Percentiles rank a stretch among this genome's conserved stretches.
These are phyloP conservation scores for Aspergillus hancockii DNA, from an alignment of 495 filamentous ascomycete species.

Conservation along the genomic window DNA sequence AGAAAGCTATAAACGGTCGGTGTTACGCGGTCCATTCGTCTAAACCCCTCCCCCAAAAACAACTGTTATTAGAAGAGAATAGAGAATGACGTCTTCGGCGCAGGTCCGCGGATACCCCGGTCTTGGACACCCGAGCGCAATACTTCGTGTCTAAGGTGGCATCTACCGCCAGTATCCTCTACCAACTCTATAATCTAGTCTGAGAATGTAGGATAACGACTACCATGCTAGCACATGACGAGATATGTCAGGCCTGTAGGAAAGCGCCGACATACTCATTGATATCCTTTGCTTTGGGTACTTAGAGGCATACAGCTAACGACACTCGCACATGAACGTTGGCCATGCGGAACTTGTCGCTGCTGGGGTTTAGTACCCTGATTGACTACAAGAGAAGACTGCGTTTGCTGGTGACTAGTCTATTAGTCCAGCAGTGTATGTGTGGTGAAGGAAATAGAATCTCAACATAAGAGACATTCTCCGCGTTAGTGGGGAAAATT, in stretches of 20 bases:
- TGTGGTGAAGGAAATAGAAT: not conserved
- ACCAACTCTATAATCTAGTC: constrained; percentile 1
- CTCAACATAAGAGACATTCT: not conserved
- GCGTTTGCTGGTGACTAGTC: not conserved
- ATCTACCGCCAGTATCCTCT: not conserved
- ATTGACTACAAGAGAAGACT: not conserved
- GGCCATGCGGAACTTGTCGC: constrained; percentile 29
- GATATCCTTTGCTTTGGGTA: constrained; percentile 31
- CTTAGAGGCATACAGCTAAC: constrained; percentile 35
- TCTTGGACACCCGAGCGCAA: not conserved
- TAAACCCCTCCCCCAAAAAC: not conserved
- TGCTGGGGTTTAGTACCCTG: constrained; percentile 33
- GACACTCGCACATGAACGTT: constrained; percentile 31
- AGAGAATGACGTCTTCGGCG: not conserved
- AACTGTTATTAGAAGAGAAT: not conserved
- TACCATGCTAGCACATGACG: constrained; percentile 27
- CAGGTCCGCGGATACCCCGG: not conserved
- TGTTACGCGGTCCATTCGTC: not conserved
- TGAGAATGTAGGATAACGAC: constrained; percentile 25
- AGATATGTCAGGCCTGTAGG: constrained; percentile 1
- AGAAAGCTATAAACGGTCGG: constrained; percentile 39
- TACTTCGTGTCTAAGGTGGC: not conserved
- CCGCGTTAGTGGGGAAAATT: not conserved
- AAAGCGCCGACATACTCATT: constrained; percentile 25
- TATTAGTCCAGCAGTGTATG: not conserved